Conservation (phyloP, 2,329 filamentous ascomycete genomes). For the Cladosporium sp. region DNA sequence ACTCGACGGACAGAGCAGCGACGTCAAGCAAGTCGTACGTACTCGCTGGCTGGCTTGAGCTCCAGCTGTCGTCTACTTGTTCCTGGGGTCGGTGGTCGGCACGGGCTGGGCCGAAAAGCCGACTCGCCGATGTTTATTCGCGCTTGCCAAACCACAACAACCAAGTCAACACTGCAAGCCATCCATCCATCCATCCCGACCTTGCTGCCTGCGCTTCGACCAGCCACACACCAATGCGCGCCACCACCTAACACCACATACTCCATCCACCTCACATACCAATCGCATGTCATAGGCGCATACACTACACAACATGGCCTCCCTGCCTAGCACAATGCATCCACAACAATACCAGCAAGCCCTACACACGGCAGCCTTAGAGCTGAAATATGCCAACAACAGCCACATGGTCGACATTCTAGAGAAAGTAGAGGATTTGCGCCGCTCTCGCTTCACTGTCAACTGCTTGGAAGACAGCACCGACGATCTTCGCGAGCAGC, state of each 20-base stretch:
- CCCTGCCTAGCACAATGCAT: constrained; percentile 21
- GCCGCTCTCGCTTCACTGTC: constrained; percentile 67
- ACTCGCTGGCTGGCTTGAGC: background rate
- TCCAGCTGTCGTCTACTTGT: constrained; percentile 6
- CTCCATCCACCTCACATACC: constrained; percentile 12
- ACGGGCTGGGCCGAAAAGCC: constrained; percentile 1
- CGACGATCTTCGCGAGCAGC: constrained; percentile 63
- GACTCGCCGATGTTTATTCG: constrained; percentile 7
- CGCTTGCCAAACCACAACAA: constrained; percentile 10
- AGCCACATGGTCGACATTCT: constrained; percentile 67
- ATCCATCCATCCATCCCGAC: background rate
- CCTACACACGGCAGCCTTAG: constrained; percentile 58
- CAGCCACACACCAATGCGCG: constrained; percentile 12
- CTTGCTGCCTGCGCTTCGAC: background rate
- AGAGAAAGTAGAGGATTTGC: constrained; percentile 71
- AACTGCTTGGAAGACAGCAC: constrained; percentile 76
- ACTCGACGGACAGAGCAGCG: background rate
- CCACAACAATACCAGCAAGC: constrained; percentile 48
- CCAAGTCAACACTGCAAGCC: background rate
- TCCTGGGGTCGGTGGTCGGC: background rate
- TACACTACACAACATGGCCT: constrained; percentile 26
- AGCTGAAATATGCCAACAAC: constrained; percentile 68
- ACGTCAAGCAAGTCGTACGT: background rate
- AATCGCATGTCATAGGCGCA: constrained; percentile 23
- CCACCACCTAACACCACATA: constrained; percentile 10